Base-by-base conservation (phyloP, 1,139 yeast species). In the Hemisphaericaspora lyxosophila region DNA sequence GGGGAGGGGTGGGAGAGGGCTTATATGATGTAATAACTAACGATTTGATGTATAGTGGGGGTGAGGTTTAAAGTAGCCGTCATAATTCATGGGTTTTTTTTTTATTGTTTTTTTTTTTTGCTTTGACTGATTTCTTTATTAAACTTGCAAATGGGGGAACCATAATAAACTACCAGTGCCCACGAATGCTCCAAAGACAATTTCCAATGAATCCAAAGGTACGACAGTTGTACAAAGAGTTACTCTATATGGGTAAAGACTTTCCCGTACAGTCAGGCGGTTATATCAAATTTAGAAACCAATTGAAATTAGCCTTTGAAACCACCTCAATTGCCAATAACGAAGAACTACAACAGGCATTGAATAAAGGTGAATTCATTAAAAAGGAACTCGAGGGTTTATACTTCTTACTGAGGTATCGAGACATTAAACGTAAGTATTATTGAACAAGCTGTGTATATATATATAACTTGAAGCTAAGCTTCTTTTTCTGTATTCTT, bases 201-300 rank as follows among this genome's bases (percentile, higher is more conserved):
- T 20, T 7, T 23, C 4, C 5, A 8, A 67, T 68, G 73, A 57
- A 65, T 40, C 62, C 64, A 3, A 38, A 56, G 31, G 59, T 67
- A 11, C 49, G 70, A 27, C 51, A 48, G 20, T 49, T 67, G 25
- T 67, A 59, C 49, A 59, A 60, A 39, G 51, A 48, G 29, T 50
- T 67, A 23, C 49, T 66, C 9, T 67, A 54, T 44, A 63, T 67
- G 60, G 72, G 68, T 6, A 54, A 49, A 40, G 71, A 65, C 27
- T 66, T 66, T 43, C 73, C 73, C 4, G 44, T 27, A 5, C 52
- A 53, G 32, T 54, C 59, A 42, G 69, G 62, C 8, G 73, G 69
- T 2, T 56, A 51, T 31, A 22, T 16, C 15, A 55, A 55, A 45
- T 54, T 67, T 40, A 43, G 52, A 24, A 23, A 32, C 12, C 39